Conservation (phyloP, 305 asterid genomes). For the Euphrasia arctica region DNA sequence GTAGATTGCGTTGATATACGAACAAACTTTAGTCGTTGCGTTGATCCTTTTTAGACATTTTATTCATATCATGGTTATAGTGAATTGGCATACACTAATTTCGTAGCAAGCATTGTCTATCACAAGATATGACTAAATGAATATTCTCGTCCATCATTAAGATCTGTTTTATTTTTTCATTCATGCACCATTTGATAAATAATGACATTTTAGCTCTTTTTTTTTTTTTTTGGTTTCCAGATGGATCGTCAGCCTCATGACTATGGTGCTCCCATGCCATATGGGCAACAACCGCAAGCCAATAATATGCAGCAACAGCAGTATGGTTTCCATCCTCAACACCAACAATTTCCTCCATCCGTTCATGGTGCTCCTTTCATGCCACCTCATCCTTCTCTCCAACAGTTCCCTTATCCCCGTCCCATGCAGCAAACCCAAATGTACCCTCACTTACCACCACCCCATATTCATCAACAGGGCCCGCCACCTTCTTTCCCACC, state of each 20-base stretch:
- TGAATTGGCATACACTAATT: neutral
- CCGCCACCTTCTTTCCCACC: constrained; percentile 60
- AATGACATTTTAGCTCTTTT: constrained; percentile 5
- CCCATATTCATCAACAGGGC: constrained; percentile 72
- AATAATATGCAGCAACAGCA: constrained; percentile 60
- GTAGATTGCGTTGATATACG: neutral
- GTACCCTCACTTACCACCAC: constrained; percentile 72
- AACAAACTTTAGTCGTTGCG: neutral
- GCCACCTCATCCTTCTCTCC: constrained; percentile 79
- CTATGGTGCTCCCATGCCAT: constrained; percentile 69
- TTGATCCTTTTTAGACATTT: constrained; percentile 1
- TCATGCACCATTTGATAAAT: constrained; percentile 1
- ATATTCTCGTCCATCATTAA: neutral
- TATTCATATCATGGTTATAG: neutral
- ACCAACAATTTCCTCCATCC: constrained; percentile 80
- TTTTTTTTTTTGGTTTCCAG: constrained; percentile 6
- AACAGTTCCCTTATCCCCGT: constrained; percentile 76
- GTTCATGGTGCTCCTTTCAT: constrained; percentile 73
- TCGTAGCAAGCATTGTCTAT: constrained; percentile 1
- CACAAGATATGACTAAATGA: constrained; percentile 3
- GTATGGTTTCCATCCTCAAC: constrained; percentile 86
- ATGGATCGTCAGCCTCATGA: constrained; percentile 95
- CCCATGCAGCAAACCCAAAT: constrained; percentile 66
- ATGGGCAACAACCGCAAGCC: constrained; percentile 78
- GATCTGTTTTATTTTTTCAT: neutral